Evolutionary conservation across 257 asterid species (phyloP).

Genomic region (Prunella vulgaris): DNA sequence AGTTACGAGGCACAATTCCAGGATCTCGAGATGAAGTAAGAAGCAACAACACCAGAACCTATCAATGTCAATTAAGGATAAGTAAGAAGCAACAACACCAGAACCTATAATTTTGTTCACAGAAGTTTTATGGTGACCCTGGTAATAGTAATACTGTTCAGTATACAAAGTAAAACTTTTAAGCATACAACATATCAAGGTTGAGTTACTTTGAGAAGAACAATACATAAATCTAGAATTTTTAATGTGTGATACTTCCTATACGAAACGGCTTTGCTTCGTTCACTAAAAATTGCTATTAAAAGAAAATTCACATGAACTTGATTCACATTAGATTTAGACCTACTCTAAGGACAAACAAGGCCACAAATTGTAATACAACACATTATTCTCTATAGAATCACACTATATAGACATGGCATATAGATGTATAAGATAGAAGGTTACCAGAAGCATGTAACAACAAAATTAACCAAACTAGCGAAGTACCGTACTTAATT

Average conservation of each 20-base stretch:
- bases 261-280: too few relatives aligned
- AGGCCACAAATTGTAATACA: neutral
- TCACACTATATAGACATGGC: neutral
- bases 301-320: too few relatives aligned
- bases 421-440: neutral
- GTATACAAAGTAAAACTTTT: too few relatives aligned
- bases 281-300: too few relatives aligned
- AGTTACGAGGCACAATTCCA: slow-evolving; percentile 94
- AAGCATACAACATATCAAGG: too few relatives aligned
- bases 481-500: neutral
- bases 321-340: too few relatives aligned
- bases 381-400: neutral
- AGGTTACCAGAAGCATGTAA: neutral
- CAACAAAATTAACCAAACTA: neutral
- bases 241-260: too few relatives aligned
- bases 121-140: too few relatives aligned
- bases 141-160: too few relatives aligned
- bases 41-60: slow-evolving; percentile 79
- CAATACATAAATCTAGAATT: too few relatives aligned
- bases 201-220: too few relatives aligned
- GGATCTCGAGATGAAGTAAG: slow-evolving; percentile 95
- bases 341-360: neutral
- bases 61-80: slow-evolving; percentile 23
- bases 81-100: slow-evolving; percentile 48
- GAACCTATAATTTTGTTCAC: too few relatives aligned